Base-by-base conservation (phyloP, 2,329 filamentous ascomycete genomes). In the Hyphodiscus sp. region DNA sequence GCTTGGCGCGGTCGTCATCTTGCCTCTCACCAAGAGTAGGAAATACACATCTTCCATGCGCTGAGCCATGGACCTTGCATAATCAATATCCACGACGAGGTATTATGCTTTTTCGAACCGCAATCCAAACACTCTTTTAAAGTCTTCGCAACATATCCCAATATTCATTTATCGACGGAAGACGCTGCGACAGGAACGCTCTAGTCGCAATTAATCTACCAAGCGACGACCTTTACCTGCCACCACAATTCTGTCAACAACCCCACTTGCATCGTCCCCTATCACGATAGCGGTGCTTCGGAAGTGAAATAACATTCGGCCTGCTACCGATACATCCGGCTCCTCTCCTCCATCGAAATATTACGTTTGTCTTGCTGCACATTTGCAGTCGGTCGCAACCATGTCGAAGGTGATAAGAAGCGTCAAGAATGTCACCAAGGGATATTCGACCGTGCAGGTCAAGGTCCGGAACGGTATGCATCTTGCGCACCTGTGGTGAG, bases 381-480 rank as follows among this genome's bases (percentile, higher is more conserved):
- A 47, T 15, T 20, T 20, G 26, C 45, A 44, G 43, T 52, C 47
- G 30, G 50, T 61, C 61, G 60, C 62, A 63, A 78, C 68, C 58
- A 99, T 99, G 94, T 96, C 92, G 56, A 95, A 95, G 76, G 91
- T 97, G 71, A 90, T 97, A 70, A 83, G 94, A 74, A 95, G 89
- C 70, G 91, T 97, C 68, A 97, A 96, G 78, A 99, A 97, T 79
- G 92, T 99, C 73, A 97, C 94, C 72, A 99, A 97, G 77, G 94
- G 94, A 65, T 99, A 99, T 71, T 96, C 92, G 38, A 85, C 81
- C 62, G 90, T 95, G 66, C 92, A 99, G 79, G 89, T 97, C 72
- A 97, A 97, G 78, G 94, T 99, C 72, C 86, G 91, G 76, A 92
- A 96, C 89, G 91, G 91, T 95, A 76, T 61, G 84, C 74, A 66